phyloP scores from a whole-genome alignment of 2,329 filamentous ascomycete genomes.

The Stenocarpella maydis region DNA sequence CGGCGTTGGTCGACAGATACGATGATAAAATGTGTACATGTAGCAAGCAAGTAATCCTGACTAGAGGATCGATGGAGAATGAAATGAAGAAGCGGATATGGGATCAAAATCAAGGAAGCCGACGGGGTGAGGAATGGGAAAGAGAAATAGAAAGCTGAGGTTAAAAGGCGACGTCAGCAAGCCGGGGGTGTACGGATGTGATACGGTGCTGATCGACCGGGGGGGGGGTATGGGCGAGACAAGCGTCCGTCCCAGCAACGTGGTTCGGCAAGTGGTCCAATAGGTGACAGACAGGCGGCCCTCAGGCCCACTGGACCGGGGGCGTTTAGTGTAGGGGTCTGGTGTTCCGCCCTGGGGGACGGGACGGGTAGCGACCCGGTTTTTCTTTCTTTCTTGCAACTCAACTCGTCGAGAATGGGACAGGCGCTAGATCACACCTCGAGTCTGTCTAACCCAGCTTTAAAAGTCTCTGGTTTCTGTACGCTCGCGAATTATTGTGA shows the following conservation, averaged over 20 bases:
- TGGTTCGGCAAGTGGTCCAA: slow-evolving; percentile 14
- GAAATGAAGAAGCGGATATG: background rate
- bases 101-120: background rate
- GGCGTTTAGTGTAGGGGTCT: background rate
- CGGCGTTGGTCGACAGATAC: background rate
- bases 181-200: too few relatives aligned
- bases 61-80: background rate
- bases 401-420: background rate
- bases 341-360: background rate
- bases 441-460: background rate
- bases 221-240: too few relatives aligned
- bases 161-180: slow-evolving; percentile 15
- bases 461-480: background rate
- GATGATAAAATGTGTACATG: background rate
- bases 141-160: background rate
- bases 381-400: background rate
- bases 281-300: background rate
- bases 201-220: too few relatives aligned
- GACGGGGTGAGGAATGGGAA: background rate
- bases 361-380: slow-evolving; percentile 11
- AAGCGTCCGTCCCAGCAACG: slow-evolving; percentile 20
- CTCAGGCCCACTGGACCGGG: background rate
- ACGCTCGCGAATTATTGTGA: background rate
- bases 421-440: background rate
- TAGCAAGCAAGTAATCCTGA: background rate